Evolutionary conservation across 2,329 filamentous ascomycete genomes (phyloP).

Genomic region (Xylariaceae sp.): DNA sequence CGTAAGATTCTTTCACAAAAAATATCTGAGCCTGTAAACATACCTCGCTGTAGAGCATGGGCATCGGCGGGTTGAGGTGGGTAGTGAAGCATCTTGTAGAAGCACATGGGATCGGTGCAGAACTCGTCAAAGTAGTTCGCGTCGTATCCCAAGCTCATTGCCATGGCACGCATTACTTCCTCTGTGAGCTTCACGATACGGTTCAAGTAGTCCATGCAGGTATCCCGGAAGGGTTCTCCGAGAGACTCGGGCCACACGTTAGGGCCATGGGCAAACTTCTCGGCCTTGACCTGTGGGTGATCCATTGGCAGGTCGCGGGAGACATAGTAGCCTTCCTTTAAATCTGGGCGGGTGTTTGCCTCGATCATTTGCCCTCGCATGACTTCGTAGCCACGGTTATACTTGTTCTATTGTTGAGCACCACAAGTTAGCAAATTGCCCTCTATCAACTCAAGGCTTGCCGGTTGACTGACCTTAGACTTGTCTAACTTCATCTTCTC

Average conservation of each 20-base stretch:
- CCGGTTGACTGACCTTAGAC: background rate
- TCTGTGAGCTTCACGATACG: constrained; percentile 49
- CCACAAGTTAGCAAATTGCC: too few relatives aligned
- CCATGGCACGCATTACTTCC: constrained; percentile 51
- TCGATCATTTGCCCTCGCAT: constrained; percentile 24
- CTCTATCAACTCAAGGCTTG: too few relatives aligned
- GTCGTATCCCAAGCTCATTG: constrained; percentile 49
- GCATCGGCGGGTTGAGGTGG: constrained; percentile 49
- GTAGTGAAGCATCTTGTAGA: constrained; percentile 57
- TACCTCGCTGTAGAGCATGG: constrained; percentile 12
- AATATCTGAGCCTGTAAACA: constrained; percentile 32
- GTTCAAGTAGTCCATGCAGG: constrained; percentile 50
- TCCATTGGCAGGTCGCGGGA: constrained; percentile 49
- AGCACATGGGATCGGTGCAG: constrained; percentile 51
- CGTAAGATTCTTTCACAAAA: too few relatives aligned
- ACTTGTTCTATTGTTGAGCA: too few relatives aligned
- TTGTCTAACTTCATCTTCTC: constrained; percentile 21
- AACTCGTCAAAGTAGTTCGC: constrained; percentile 53
- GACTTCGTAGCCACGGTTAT: constrained; percentile 25
- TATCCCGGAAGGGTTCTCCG: constrained; percentile 45
- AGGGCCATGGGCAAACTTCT: constrained; percentile 50
- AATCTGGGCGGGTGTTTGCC: constrained; percentile 28
- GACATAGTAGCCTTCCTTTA: constrained; percentile 46
- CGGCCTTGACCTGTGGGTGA: constrained; percentile 51
- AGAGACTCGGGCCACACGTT: constrained; percentile 53